Percentiles rank a stretch among this genome's conserved stretches.
These are phyloP conservation scores for Clonostachys byssicola DNA, from an alignment of 2,329 filamentous ascomycete genomes.

Conservation along the genomic window DNA sequence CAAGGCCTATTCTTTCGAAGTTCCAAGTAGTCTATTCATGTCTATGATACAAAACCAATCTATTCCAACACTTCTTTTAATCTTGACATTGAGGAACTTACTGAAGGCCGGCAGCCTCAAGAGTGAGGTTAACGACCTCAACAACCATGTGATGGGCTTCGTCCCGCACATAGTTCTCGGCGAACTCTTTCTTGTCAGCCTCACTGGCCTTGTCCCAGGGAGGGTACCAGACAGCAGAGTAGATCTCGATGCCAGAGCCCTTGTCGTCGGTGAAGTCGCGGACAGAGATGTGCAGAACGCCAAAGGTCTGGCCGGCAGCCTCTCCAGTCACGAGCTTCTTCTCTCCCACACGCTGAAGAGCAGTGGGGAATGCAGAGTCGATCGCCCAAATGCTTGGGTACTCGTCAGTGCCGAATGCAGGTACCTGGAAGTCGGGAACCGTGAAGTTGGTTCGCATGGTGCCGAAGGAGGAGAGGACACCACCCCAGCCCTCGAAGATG, in stretches of 20 bases:
- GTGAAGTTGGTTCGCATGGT: constrained; percentile 1
- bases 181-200: background rate
- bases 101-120: background rate
- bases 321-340: background rate
- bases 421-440: background rate
- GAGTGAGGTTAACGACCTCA: constrained; percentile 1
- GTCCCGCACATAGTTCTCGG: background rate
- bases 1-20: no score
- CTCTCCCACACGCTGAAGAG: background rate
- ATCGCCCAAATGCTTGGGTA: constrained; percentile 1
- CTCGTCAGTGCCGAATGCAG: background rate
- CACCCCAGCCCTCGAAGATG: constrained; percentile 2
- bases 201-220: background rate
- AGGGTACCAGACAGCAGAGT: background rate
- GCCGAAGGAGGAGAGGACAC: background rate
- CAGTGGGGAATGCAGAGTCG: background rate
- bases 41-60: no score
- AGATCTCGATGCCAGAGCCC: background rate
- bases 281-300: constrained; percentile 1
- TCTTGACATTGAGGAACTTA: no score
- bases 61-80: no score
- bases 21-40: no score
- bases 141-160: background rate
- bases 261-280: background rate
- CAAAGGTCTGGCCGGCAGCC: background rate